Conservation (phyloP, 345 rosid species). For the Hypericum androsaemum region DNA sequence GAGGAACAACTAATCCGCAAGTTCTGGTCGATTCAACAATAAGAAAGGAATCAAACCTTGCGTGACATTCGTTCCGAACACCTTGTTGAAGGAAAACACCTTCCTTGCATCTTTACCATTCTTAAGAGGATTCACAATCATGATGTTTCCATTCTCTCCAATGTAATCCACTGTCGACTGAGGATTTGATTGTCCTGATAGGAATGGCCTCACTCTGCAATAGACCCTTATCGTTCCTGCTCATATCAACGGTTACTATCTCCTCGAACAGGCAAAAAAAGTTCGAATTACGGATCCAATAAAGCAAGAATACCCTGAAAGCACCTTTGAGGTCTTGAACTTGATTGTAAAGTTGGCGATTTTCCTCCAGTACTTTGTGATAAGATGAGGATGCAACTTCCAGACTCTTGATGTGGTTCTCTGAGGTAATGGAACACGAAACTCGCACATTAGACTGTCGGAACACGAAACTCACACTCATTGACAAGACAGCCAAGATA, state of each 20-base stretch:
- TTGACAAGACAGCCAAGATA: slow-evolving; percentile 6
- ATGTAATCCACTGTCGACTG: slow-evolving; percentile 79
- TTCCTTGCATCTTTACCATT: slow-evolving; percentile 83
- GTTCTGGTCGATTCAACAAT: background rate
- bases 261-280: no score
- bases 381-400: slow-evolving; percentile 72
- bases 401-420: slow-evolving; percentile 51
- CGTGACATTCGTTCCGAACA: slow-evolving; percentile 54
- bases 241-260: no score
- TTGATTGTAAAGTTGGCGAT: slow-evolving; percentile 88
- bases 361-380: slow-evolving; percentile 82
- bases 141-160: slow-evolving; percentile 92
- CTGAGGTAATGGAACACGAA: slow-evolving; percentile 33
- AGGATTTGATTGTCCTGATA: slow-evolving; percentile 46
- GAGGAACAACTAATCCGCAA: background rate
- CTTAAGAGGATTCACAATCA: slow-evolving; percentile 79
- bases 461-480: no score
- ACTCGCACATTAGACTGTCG: background rate
- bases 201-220: slow-evolving; percentile 84
- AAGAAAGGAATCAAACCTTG: slow-evolving; percentile 45
- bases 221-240: slow-evolving; percentile 85
- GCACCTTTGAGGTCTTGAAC: slow-evolving; percentile 96
- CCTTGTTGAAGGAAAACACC: slow-evolving; percentile 80
- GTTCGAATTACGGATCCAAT: background rate
- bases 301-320: background rate